Evolutionary conservation across 805 yeast genomes (phyloP), one percentile per base, ranked within the genome.

Genomic region (Candida manassasensis): DNA sequence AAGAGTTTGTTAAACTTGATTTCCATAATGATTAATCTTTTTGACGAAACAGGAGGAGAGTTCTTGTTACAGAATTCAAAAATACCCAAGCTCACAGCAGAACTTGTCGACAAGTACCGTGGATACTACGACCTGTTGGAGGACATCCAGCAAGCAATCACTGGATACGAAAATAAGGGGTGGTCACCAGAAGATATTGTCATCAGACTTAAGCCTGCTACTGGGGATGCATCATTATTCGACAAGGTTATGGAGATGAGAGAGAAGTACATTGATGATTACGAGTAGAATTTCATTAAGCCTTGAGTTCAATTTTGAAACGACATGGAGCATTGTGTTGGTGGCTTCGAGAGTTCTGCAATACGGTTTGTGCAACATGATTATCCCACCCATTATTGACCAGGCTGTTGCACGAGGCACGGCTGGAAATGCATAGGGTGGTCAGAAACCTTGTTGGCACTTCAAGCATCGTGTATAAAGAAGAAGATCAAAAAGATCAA

Each of bases 131-230:
- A 43, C 13, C 40, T 45, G 22, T 41, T 63, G 32, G 32, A 38
- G 11, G 37, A 35, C 11, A 38, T 56, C n/a, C 46, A 46, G 21
- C 45, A 46, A 5, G 54, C 55, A 29, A 53, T 67, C 7, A 46
- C 45, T 15, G 42, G 38, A 16, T 67, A 67, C 38, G 61, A 57
- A 41, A 47, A 37, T n/a, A 67, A 64, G 46, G 55, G 49, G 17
- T 67, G 73, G 73, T 51, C 50, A 14, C 39, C 44, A 11, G 66
- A 61, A 12, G 73, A 67, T 39, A 65, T 67, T 28, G 46, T 63
- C 6, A 42, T 57, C 34, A 49, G 73, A 26, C 51, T 67, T 34
- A 40, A 41, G n/a, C 26, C 19, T 12, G 33, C 34, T 19, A 41
- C 35, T 11, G 39, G 26, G 12, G 22, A 27, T 19, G 42, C 37